Evolutionary conservation across 192 early-diverging fungal genomes (phyloP).

Genomic region (Umbelopsis isabellina): DNA sequence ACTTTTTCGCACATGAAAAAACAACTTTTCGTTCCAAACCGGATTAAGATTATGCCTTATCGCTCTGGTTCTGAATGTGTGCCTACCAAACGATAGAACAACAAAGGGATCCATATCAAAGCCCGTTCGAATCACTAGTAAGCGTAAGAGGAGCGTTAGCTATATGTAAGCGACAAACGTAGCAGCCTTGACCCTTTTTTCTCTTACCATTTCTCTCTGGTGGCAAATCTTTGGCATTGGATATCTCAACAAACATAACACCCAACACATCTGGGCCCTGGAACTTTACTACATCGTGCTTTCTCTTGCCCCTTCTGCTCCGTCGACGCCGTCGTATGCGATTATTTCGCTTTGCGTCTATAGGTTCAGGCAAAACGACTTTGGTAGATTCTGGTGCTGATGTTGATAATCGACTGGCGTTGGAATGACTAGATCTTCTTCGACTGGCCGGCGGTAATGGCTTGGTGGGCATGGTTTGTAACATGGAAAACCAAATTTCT

Average conservation of each 20-base stretch:
- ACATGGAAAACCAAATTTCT: slow-evolving; percentile 5
- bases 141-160: background rate
- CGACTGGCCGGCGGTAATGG: slow-evolving; percentile 12
- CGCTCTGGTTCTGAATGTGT: slow-evolving; percentile 70
- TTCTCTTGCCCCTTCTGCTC: slow-evolving; percentile 13
- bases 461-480: slow-evolving; percentile 9
- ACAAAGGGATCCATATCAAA: slow-evolving; percentile 88
- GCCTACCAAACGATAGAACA: slow-evolving; percentile 67
- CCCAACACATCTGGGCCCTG: slow-evolving; percentile 43
- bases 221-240: slow-evolving; percentile 51
- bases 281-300: slow-evolving; percentile 23
- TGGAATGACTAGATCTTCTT: background rate
- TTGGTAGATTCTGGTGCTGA: slow-evolving; percentile 30
- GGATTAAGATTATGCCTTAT: slow-evolving; percentile 73
- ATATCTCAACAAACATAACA: slow-evolving; percentile 54
- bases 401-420: background rate
- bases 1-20: slow-evolving; percentile 53
- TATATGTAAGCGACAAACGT: background rate
- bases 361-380: slow-evolving; percentile 2
- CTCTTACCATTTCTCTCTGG: slow-evolving; percentile 39
- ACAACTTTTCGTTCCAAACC: slow-evolving; percentile 74
- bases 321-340: slow-evolving; percentile 8
- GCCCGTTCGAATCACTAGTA: slow-evolving; percentile 51
- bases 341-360: background rate
- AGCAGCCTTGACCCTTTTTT: background rate